phyloP scores from a whole-genome alignment of 2,329 filamentous ascomycete species.

The Cladorrhinum sp. region DNA sequence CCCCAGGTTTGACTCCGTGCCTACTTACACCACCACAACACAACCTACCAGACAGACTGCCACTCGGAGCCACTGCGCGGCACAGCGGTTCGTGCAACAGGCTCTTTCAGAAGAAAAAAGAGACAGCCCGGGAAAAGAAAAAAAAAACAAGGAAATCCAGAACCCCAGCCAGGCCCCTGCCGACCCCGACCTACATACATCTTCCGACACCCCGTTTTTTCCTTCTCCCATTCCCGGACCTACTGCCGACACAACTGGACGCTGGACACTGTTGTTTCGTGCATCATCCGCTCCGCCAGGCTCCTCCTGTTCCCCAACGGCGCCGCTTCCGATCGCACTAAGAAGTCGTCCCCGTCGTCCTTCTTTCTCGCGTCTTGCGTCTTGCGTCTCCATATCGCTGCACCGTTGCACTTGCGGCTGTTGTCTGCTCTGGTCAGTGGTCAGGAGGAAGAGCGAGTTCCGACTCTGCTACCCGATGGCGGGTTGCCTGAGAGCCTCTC shows the following conservation, averaged over 20 bases:
- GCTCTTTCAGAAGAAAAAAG: slow-evolving; percentile 10
- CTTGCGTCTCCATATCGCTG: slow-evolving; percentile 15
- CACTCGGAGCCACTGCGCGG: slow-evolving; percentile 22
- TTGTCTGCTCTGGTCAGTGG: slow-evolving; percentile 14
- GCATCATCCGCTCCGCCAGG: slow-evolving; percentile 29
- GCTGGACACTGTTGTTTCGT: slow-evolving; percentile 14
- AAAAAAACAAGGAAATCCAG: slow-evolving; percentile 19
- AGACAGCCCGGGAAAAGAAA: slow-evolving; percentile 18
- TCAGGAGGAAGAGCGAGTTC: slow-evolving; percentile 10
- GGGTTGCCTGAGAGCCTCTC: slow-evolving; percentile 25
- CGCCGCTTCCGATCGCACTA: slow-evolving; percentile 27
- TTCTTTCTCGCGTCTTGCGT: slow-evolving; percentile 9
- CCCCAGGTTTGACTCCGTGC: not conserved
- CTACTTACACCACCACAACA: not conserved
- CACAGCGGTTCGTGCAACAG: slow-evolving; percentile 28
- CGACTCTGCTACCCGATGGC: slow-evolving; percentile 28
- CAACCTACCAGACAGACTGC: slow-evolving; percentile 3
- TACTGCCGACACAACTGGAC: slow-evolving; percentile 24
- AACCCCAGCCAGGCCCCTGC: slow-evolving; percentile 19
- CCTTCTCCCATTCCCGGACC: slow-evolving; percentile 21
- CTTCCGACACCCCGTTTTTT: slow-evolving; percentile 24
- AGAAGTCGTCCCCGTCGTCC: not conserved
- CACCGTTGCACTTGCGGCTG: slow-evolving; percentile 24
- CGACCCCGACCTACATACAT: slow-evolving; percentile 17
- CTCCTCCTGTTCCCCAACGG: slow-evolving; percentile 16